These are phyloP conservation scores for Ustilago sp. DNA, from an alignment of 1,284 basidiomycete species.

Conservation along the genomic window DNA sequence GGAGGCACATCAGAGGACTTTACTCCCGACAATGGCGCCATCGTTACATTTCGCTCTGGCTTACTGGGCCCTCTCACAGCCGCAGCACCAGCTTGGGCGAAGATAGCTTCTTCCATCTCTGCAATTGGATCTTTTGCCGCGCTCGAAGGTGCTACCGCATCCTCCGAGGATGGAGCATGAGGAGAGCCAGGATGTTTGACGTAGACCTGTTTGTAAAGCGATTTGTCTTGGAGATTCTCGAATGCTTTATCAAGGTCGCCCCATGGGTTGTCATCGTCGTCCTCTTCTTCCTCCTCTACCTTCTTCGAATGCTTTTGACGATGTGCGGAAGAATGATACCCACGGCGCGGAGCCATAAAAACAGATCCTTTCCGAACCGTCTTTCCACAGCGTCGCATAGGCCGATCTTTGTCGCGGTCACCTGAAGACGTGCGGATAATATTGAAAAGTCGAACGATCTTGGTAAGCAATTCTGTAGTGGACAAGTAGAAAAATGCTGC, in stretches of 20 bases:
- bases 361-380: not conserved
- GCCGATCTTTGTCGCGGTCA: not conserved
- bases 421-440: not conserved
- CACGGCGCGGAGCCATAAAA: slow-evolving; percentile 5
- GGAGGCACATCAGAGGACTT: slow-evolving; percentile 33
- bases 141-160: not conserved
- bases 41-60: not conserved
- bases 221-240: slow-evolving; percentile 40
- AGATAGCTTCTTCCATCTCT: slow-evolving; percentile 54
- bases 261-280: slow-evolving; percentile 55
- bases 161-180: not conserved
- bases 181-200: slow-evolving; percentile 6
- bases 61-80: slow-evolving; percentile 14
- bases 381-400: not conserved
- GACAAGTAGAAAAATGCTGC: not conserved
- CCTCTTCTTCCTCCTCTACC: slow-evolving; percentile 15
- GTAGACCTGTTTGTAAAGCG: slow-evolving; percentile 44
- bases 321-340: slow-evolving; percentile 27
- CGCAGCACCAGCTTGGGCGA: slow-evolving; percentile 49
- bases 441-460: not conserved
- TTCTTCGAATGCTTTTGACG: not conserved
- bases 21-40: slow-evolving; percentile 17
- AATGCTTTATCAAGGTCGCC: slow-evolving; percentile 52
- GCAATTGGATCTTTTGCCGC: slow-evolving; percentile 24
- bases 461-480: slow-evolving; percentile 22